These are phyloP conservation scores for Talaromyces amestolkiae DNA, from an alignment of 2,329 filamentous ascomycete genomes.

Conservation along the genomic window DNA sequence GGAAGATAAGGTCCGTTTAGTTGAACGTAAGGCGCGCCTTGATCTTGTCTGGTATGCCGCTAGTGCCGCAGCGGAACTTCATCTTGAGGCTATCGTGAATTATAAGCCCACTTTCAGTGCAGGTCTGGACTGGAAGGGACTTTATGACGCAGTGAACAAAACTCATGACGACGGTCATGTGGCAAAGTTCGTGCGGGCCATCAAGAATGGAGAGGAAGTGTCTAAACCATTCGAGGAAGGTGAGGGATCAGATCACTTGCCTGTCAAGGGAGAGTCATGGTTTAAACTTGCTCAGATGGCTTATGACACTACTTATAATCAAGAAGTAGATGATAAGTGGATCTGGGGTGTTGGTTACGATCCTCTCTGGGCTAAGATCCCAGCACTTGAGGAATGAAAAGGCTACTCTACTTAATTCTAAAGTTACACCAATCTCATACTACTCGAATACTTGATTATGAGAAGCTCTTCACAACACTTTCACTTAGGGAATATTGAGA, in stretches of 20 bases:
- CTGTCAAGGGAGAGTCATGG: neutral
- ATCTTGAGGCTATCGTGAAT: neutral
- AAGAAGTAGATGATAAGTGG: neutral
- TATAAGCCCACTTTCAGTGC: neutral
- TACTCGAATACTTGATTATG: too few relatives aligned
- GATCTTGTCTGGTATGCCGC: neutral
- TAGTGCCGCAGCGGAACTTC: neutral
- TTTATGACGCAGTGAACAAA: neutral
- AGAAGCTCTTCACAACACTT: too few relatives aligned
- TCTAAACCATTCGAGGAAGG: neutral
- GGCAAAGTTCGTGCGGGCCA: neutral
- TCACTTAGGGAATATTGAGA: too few relatives aligned
- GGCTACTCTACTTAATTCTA: too few relatives aligned
- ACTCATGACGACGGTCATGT: neutral
- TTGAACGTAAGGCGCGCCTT: neutral
- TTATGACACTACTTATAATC: neutral
- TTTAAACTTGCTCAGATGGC: neutral
- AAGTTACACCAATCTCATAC: too few relatives aligned
- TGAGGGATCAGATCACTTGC: neutral
- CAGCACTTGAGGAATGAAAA: neutral
- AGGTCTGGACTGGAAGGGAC: neutral
- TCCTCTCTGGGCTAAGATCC: neutral
- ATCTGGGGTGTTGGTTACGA: neutral
- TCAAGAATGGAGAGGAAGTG: neutral
- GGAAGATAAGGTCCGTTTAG: neutral